Conservation (phyloP, 345 rosid genomes). For the Eutrema heterophyllum region DNA sequence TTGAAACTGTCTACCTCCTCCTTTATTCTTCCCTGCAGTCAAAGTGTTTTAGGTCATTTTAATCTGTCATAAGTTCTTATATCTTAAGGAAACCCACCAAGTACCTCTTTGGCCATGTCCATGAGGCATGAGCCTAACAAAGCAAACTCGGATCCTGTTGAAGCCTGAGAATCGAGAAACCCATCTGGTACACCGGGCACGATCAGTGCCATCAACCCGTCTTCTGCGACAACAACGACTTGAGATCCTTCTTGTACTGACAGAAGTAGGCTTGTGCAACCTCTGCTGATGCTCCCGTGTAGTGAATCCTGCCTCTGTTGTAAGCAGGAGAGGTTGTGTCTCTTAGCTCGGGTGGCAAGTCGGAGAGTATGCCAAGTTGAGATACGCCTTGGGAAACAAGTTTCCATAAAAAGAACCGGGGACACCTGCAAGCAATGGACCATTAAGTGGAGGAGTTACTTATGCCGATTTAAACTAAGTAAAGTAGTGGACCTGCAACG, state of each 20-base stretch:
- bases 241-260: constrained; percentile 37
- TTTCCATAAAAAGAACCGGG: constrained; percentile 40
- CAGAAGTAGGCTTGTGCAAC: constrained; percentile 34
- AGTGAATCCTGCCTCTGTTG: constrained; percentile 41
- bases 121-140: constrained; percentile 31
- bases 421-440: constrained; percentile 17
- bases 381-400: constrained; percentile 31
- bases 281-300: constrained; percentile 22
- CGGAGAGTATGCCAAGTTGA: constrained; percentile 33
- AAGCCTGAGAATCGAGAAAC: constrained; percentile 7
- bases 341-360: constrained; percentile 27
- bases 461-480: background rate
- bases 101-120: constrained; percentile 42
- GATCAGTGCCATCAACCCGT: constrained; percentile 35
- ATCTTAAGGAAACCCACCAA: background rate
- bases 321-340: constrained; percentile 33
- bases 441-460: background rate
- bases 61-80: background rate
- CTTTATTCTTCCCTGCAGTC: constrained; percentile 15
- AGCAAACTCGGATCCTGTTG: constrained; percentile 14
- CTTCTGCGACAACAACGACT: constrained; percentile 25
- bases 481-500: constrained; percentile 11
- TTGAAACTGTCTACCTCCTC: constrained; percentile 26
- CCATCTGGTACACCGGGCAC: constrained; percentile 34
- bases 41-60: background rate